phyloP scores from a whole-genome alignment of 163 green algal genomes.

The Smithsoniella earleae region DNA sequence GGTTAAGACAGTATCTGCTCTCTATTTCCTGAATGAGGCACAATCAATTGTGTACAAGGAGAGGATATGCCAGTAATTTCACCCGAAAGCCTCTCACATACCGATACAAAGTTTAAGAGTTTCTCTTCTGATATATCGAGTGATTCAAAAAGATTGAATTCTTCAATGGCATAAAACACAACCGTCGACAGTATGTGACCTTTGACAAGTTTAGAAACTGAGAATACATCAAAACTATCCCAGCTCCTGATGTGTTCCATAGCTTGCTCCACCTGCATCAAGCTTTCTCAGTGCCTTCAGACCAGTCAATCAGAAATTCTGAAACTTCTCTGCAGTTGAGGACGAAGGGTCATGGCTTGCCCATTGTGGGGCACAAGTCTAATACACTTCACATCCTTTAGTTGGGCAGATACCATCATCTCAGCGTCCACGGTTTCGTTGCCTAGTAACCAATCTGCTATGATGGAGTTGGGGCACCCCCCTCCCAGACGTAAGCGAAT shows the following conservation, averaged over 20 bases:
- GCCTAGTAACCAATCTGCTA: constrained; percentile 11
- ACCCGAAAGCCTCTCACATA: background rate
- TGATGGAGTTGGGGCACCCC: background rate
- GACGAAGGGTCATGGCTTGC: too few relatives aligned
- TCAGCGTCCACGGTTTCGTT: too few relatives aligned
- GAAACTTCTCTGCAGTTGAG: too few relatives aligned
- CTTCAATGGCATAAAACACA: constrained; percentile 13
- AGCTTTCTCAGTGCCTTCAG: too few relatives aligned
- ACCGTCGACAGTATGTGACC: constrained; percentile 5
- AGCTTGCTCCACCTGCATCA: constrained; percentile 9
- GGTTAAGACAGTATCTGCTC: constrained; percentile 35
- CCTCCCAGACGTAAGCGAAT: constrained; percentile 12
- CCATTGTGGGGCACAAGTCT: too few relatives aligned
- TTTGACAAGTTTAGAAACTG: constrained; percentile 12
- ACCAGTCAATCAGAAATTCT: too few relatives aligned
- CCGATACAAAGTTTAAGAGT: constrained; percentile 19
- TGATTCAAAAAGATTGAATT: constrained; percentile 3
- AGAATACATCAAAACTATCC: constrained; percentile 21
- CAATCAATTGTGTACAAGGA: background rate
- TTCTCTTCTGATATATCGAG: constrained; percentile 16
- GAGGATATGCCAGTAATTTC: background rate
- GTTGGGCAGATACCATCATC: constrained; percentile 27
- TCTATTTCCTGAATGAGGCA: constrained; percentile 37
- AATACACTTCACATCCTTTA: too few relatives aligned
- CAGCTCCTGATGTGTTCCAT: constrained; percentile 13